Evolutionary conservation across 2,329 filamentous ascomycete genomes (phyloP).

Genomic region (Fusarium duplospermum): DNA sequence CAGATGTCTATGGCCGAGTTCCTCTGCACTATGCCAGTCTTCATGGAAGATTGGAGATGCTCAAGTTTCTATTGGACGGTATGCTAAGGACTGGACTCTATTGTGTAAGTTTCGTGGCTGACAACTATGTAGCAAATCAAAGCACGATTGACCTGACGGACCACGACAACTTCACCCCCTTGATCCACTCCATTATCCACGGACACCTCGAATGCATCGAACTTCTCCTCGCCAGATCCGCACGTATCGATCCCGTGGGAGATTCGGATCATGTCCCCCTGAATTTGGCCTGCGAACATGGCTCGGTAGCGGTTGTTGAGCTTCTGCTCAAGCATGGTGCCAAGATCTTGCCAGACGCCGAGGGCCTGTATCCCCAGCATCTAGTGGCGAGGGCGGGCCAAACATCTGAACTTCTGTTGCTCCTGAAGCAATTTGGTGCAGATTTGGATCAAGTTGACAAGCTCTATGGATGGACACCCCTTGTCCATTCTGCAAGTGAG

Average conservation of each 20-base stretch:
- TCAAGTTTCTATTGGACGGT: conserved; percentile 78
- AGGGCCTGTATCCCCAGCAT: conserved; percentile 97
- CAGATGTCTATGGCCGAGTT: conserved; percentile 93
- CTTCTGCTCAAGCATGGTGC: conserved; percentile 85
- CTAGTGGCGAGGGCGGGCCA: conserved; percentile 91
- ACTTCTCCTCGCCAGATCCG: conserved; percentile 79
- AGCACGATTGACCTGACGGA: conserved; percentile 89
- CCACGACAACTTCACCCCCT: conserved; percentile 95
- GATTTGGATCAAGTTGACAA: conserved; percentile 94
- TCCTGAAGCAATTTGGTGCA: conserved; percentile 87
- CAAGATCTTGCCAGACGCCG: conserved; percentile 89
- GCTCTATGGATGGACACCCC: conserved; percentile 95
- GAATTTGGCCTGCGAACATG: conserved; percentile 95
- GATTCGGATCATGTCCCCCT: conserved; percentile 93
- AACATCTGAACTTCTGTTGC: conserved; percentile 79
- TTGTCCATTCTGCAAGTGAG: conserved; percentile 96
- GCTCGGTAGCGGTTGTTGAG: conserved; percentile 85
- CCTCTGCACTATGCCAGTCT: conserved; percentile 97
- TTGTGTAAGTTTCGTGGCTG: conserved; percentile 7
- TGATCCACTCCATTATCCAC: conserved; percentile 95
- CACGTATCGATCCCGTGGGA: conserved; percentile 86
- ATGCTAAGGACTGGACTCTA: conserved; percentile 32
- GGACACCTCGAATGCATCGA: conserved; percentile 84
- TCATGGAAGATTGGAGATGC: conserved; percentile 88
- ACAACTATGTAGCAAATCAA: conserved; percentile 65